Evolutionary conservation across 805 yeast genomes (phyloP).

Genomic region (Metschnikowia corniflorae): DNA sequence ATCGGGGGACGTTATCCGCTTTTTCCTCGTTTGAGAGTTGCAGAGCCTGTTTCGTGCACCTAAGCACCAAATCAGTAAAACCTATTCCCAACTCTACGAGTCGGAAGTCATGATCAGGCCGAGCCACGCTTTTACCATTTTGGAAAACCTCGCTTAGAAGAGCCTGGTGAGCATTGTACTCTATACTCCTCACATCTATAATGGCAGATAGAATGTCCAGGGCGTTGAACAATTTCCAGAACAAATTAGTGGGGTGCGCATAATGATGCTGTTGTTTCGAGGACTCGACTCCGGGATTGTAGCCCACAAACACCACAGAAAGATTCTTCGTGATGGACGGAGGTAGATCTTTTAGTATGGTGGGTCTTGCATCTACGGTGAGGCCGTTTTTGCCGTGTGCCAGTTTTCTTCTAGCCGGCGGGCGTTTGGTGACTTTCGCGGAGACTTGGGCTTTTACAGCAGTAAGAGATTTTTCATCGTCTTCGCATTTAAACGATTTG

Average conservation of each 20-base stretch:
- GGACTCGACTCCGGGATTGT: slow-evolving; percentile 67
- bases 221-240: slow-evolving; percentile 62
- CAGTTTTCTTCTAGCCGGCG: neutral
- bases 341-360: slow-evolving; percentile 24
- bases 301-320: slow-evolving; percentile 59
- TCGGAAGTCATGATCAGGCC: slow-evolving; percentile 38
- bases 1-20: slow-evolving; percentile 48
- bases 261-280: slow-evolving; percentile 62
- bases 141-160: slow-evolving; percentile 14
- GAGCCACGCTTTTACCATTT: slow-evolving; percentile 12
- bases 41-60: slow-evolving; percentile 58
- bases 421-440: neutral
- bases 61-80: slow-evolving; percentile 64
- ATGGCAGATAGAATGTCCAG: slow-evolving; percentile 39
- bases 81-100: slow-evolving; percentile 51
- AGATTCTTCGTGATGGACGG: slow-evolving; percentile 30
- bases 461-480: neutral
- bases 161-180: slow-evolving; percentile 12
- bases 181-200: slow-evolving; percentile 1
- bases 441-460: neutral
- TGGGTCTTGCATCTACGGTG: neutral
- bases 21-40: slow-evolving; percentile 54
- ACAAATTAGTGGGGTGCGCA: slow-evolving; percentile 65
- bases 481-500: slow-evolving; percentile 9
- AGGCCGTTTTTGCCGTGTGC: neutral